A percentile compares a stretch with the other conserved stretches of the same genome.
These are phyloP conservation scores for Tricladium varicosporioides DNA, from an alignment of 2,329 filamentous ascomycete genomes.

Conservation along the genomic window DNA sequence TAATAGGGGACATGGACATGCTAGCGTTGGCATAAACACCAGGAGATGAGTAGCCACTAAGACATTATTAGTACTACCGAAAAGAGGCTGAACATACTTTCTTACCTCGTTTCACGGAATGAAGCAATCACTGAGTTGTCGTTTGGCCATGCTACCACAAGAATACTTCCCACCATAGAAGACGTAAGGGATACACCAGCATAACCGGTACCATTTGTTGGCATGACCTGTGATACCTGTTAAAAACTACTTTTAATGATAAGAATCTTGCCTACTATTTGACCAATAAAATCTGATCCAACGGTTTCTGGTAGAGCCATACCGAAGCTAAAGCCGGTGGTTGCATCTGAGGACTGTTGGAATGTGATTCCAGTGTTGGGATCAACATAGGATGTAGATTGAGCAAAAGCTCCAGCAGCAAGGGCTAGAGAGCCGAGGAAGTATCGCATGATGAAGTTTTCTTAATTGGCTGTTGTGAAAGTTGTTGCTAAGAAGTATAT, in stretches of 20 bases:
- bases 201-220: conserved; percentile 41
- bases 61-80: not conserved
- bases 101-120: conserved; percentile 38
- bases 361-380: conserved; percentile 46
- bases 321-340: conserved; percentile 45
- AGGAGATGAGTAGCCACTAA: conserved; percentile 47
- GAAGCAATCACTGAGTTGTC: conserved; percentile 40
- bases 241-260: not conserved
- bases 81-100: conserved; percentile 27
- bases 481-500: not conserved
- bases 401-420: conserved; percentile 16
- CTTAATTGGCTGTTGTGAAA: not conserved
- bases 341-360: conserved; percentile 35
- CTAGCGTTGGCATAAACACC: conserved; percentile 40
- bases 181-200: conserved; percentile 46
- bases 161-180: conserved; percentile 45
- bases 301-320: conserved; percentile 49
- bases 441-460: conserved; percentile 3
- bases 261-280: conserved; percentile 41
- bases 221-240: not conserved
- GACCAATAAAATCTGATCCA: conserved; percentile 52
- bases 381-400: conserved; percentile 38
- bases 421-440: conserved; percentile 6
- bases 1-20: conserved; percentile 43
- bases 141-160: conserved; percentile 50